phyloP scores from a whole-genome alignment of 1,284 basidiomycete species.

The Neotropicomus parvogracilis region DNA sequence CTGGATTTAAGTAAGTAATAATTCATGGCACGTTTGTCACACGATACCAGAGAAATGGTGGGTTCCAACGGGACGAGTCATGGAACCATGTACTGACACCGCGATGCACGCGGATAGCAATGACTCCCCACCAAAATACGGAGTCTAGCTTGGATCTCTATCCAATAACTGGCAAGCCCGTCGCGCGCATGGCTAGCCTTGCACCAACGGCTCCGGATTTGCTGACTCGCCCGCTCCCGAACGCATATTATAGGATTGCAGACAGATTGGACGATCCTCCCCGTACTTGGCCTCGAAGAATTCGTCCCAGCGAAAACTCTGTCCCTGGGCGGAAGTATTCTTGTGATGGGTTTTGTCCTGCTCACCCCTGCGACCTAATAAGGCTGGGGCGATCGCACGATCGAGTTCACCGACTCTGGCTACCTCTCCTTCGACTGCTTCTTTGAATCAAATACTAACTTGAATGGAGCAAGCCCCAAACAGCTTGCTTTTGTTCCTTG shows the following conservation, averaged over 20 bases:
- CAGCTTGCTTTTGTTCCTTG: too few relatives aligned
- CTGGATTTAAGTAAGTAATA: too few relatives aligned
- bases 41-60: too few relatives aligned
- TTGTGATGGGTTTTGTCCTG: slow-evolving; percentile 60
- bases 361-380: slow-evolving; percentile 29
- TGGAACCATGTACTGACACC: too few relatives aligned
- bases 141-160: slow-evolving; percentile 98
- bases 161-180: slow-evolving; percentile 71
- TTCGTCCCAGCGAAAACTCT: slow-evolving; percentile 80
- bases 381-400: slow-evolving; percentile 94
- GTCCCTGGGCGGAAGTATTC: slow-evolving; percentile 85
- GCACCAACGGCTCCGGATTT: slow-evolving; percentile 87
- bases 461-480: slow-evolving; percentile 92
- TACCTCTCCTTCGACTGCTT: slow-evolving; percentile 91
- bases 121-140: too few relatives aligned
- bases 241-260: slow-evolving; percentile 60
- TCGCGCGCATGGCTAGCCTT: slow-evolving; percentile 85
- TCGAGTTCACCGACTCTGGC: slow-evolving; percentile 90
- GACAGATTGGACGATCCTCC: slow-evolving; percentile 95
- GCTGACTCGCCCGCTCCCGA: not conserved
- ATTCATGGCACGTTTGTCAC: too few relatives aligned
- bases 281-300: slow-evolving; percentile 84
- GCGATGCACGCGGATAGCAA: too few relatives aligned
- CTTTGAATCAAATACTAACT: slow-evolving; percentile 95
- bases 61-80: too few relatives aligned